Base-by-base conservation (phyloP, 1,139 yeast species). In the Taphrina flavorubra region DNA sequence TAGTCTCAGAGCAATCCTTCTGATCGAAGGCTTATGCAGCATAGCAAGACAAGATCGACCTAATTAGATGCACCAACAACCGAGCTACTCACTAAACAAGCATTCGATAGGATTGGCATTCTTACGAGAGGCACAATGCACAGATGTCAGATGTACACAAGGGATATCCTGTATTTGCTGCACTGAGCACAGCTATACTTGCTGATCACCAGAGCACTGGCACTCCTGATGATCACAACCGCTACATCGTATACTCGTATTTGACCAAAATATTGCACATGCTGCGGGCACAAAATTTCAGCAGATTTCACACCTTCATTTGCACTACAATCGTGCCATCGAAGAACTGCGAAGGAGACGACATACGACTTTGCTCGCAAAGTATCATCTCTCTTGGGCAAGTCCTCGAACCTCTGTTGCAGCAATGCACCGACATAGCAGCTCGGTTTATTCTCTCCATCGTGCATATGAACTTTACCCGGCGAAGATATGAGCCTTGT, bases 401-500 rank as follows among this genome's bases (percentile, higher is more conserved):
- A 58, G 62, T 58, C 62, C 62, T 58, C 62, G 62, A 58, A 58
- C 62, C n/a, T 18, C 1, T n/a, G 13, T 8, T 42, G 62, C 62
- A 58, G 62, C 14, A 58, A 58, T 58, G 62, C 62, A 58, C 62
- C 62, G 53, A 58, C 62, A 58, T 58, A 58, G 62, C 42, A 58
- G 62, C 62, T 58, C 53, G 62, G 62, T 58, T 16, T 8, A 58
- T 58, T 58, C 62, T 58, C 62, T 8, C 62, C 7, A 40, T 39
- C 37, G 25, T 18, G 62, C 25, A 20, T 14, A 11, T 36, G 62
- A 25, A 58, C 62, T 58, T 58, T 58, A 58, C 62, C 39, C 51
- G 62, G 62, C 62, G 62, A 58, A 58, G 62, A 58, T 58, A 58
- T 46, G 62, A 58, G 62, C 62, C 51, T 44, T 58, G 62, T 58